Evolutionary conservation across 257 asterid species (phyloP), one percentile per base, ranked within the genome.

Genomic region (Solanum paucissectum): DNA sequence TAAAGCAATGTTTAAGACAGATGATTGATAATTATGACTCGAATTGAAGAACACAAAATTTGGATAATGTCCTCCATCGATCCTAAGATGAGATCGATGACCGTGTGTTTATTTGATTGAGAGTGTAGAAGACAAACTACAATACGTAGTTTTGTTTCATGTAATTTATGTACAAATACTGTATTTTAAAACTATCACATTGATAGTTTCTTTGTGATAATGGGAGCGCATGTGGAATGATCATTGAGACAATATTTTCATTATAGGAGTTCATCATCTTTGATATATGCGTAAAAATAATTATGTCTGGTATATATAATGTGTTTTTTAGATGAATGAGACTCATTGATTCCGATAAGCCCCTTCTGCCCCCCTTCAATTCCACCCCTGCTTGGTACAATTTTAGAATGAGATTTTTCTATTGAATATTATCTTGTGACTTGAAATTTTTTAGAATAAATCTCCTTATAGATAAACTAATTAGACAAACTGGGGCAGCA

Each of bases 1-100:
- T 93, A 34, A 86, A 74, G 25, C 88, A 84, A 12, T 92, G 92
- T 42, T 72, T 90, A 83, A 55, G n/a, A 5, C 37, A 55, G 49
- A 55, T 83, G 29, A 52, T 32, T 52, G 75, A 29, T 2, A 52
- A 52, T 14, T 69, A 69, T 73, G 49, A 55, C 32, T 37, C 86
- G 4, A 83, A 29, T 32, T 37, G 32, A 83, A 18, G 44, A 83
- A 60, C 13, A n/a, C 18, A 0, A 52, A 18, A 49, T 49, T 40
- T 27, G 38, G 38, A 81, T 81, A 2, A 49, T 44, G 33, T 34
- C 37, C 20, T 44, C 23, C 58, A 81, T 44, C 58, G 58, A 49
- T 49, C 40, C 68, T 27, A 81, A 1, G 58, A 20, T 55, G 37
- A 81, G 38, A 52, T 52, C 9, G 64, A 44, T 81, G 76, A 27